Evolutionary conservation across 176 grass and related monocot species (phyloP).

Genomic region (Bothriochloa decipiens): DNA sequence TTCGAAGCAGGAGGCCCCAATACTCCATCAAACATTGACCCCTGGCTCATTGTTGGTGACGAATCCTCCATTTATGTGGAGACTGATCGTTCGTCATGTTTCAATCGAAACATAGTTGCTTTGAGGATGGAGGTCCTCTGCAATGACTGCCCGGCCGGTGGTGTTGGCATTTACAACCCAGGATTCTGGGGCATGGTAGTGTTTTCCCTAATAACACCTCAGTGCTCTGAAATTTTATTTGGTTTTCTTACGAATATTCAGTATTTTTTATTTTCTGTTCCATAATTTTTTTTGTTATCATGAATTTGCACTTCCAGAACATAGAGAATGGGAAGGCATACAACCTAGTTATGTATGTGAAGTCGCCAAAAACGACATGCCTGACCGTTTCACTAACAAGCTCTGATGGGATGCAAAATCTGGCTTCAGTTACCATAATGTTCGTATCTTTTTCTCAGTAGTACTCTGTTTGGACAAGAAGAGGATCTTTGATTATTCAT

Average conservation of each 20-base stretch:
- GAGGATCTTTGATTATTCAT: not conserved
- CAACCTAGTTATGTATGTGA: constrained; percentile 69
- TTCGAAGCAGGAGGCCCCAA: constrained; percentile 84
- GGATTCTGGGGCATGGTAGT: constrained; percentile 91
- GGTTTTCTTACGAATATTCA: not conserved
- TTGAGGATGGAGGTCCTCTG: constrained; percentile 76
- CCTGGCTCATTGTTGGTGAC: constrained; percentile 75
- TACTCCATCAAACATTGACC: constrained; percentile 80
- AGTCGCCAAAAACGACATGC: constrained; percentile 41
- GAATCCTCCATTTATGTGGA: constrained; percentile 50
- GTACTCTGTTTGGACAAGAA: not conserved
- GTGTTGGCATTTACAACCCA: constrained; percentile 84
- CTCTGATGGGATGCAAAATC: constrained; percentile 57
- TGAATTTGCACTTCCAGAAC: constrained; percentile 55
- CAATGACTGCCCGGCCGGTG: constrained; percentile 55
- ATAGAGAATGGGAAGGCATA: constrained; percentile 81
- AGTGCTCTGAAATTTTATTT: not conserved
- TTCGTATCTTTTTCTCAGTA: constrained; percentile 40
- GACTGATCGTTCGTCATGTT: constrained; percentile 67
- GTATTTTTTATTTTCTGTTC: not conserved
- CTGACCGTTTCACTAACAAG: constrained; percentile 68
- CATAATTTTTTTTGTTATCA: not conserved
- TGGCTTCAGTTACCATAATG: constrained; percentile 62
- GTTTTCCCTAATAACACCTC: not conserved
- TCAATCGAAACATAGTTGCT: constrained; percentile 65